These are phyloP conservation scores for Xylaria sp. DNA, from an alignment of 2,329 filamentous ascomycete genomes.

Conservation along the genomic window DNA sequence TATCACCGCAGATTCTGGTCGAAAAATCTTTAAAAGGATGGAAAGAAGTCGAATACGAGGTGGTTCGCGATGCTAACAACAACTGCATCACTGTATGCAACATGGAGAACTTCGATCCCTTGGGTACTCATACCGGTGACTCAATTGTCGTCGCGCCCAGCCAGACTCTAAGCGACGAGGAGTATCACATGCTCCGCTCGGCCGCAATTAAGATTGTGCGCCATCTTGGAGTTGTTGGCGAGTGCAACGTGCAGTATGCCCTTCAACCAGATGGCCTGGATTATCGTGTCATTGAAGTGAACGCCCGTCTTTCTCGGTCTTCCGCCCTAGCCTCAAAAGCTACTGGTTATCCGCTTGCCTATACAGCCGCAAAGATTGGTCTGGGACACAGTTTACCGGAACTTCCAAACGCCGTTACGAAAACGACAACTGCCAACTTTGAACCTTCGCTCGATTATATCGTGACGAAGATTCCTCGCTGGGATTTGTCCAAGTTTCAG, in stretches of 20 bases:
- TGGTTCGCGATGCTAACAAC: conserved; percentile 95
- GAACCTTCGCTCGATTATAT: conserved; percentile 98
- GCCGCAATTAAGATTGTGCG: conserved; percentile 98
- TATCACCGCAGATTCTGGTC: conserved; percentile 95
- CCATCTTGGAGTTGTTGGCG: conserved; percentile 95
- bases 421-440: conserved; percentile 98
- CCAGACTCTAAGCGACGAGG: conserved; percentile 96
- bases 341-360: conserved; percentile 95
- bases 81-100: conserved; percentile 99
- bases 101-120: conserved; percentile 98
- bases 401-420: conserved; percentile 96
- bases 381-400: conserved; percentile 95
- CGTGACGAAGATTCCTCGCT: conserved; percentile 97
- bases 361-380: conserved; percentile 98
- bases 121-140: conserved; percentile 98
- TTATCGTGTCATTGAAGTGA: conserved; percentile 99
- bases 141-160: conserved; percentile 97
- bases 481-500: conserved; percentile 99
- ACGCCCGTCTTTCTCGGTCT: conserved; percentile 96
- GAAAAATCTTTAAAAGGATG: conserved; percentile 99
- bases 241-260: conserved; percentile 99
- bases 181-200: conserved; percentile 99
- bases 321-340: conserved; percentile 98
- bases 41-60: conserved; percentile 99
- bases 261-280: conserved; percentile 96